These are phyloP conservation scores for Coemansia sp. DNA, from an alignment of 192 early-diverging fungal genomes.

Conservation along the genomic window DNA sequence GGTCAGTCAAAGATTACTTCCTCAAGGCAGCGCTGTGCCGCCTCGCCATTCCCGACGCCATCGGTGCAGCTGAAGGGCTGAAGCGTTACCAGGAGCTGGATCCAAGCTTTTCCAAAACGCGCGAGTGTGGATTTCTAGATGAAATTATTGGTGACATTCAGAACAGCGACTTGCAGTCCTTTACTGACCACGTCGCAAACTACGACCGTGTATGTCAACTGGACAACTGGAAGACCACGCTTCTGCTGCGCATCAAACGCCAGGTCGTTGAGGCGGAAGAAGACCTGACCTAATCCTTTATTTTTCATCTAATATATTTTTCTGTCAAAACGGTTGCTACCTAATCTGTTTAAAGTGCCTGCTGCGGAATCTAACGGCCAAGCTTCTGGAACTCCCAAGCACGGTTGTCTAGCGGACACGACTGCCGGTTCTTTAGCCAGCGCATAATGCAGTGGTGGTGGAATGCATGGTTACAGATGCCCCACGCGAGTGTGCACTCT, in stretches of 20 bases:
- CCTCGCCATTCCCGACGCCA: slow-evolving; percentile 76
- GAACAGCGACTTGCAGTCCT: slow-evolving; percentile 76
- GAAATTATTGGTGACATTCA: slow-evolving; percentile 73
- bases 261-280: slow-evolving; percentile 65
- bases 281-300: slow-evolving; percentile 54
- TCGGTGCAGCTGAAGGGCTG: slow-evolving; percentile 73
- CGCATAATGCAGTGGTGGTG: slow-evolving; percentile 98
- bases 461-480: slow-evolving; percentile 97
- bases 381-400: slow-evolving; percentile 98
- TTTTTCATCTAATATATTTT: not conserved
- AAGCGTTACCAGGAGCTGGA: slow-evolving; percentile 88
- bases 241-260: slow-evolving; percentile 89
- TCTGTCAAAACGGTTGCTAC: not conserved
- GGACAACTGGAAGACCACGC: slow-evolving; percentile 95
- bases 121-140: slow-evolving; percentile 81
- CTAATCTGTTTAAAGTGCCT: not conserved
- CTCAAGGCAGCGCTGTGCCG: slow-evolving; percentile 94
- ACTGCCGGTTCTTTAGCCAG: slow-evolving; percentile 95
- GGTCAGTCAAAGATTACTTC: slow-evolving; percentile 95
- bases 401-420: slow-evolving; percentile 97
- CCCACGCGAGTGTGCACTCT: slow-evolving; percentile 96
- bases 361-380: slow-evolving; percentile 26
- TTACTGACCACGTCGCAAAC: slow-evolving; percentile 75
- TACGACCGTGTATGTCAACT: slow-evolving; percentile 89
- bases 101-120: slow-evolving; percentile 75